These are phyloP conservation scores for Centella asiatica DNA, from an alignment of 129 eudicot genomes.

Conservation along the genomic window DNA sequence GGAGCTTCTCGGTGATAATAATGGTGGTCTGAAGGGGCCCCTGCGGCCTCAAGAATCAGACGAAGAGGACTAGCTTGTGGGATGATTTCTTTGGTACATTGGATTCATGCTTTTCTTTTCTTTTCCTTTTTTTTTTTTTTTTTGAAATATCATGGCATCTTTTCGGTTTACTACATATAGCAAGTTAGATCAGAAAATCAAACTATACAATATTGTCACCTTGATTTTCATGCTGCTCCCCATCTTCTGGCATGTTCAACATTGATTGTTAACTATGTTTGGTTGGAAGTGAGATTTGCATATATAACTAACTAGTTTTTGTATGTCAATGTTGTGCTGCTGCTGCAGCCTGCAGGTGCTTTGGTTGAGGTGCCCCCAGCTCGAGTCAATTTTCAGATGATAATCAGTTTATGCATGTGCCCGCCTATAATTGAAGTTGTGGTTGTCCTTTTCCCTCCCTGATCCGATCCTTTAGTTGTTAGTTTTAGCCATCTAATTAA, in stretches of 20 bases:
- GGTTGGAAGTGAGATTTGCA: too few species aligned
- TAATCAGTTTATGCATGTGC: not conserved
- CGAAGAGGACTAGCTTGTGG: conserved; percentile 31
- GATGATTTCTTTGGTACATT: conserved; percentile 43
- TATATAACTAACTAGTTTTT: too few species aligned
- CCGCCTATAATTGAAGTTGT: not conserved
- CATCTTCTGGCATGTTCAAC: too few species aligned
- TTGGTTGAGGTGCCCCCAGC: not conserved
- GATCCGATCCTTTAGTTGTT: not conserved
- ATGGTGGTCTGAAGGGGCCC: conserved; percentile 70
- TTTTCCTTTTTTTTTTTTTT: not conserved
- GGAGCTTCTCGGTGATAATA: conserved; percentile 82
- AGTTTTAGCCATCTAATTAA: too few species aligned
- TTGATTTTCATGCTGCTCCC: too few species aligned
- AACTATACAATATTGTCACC: too few species aligned
- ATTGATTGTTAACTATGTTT: too few species aligned
- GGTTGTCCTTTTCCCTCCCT: not conserved
- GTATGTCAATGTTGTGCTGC: too few species aligned
- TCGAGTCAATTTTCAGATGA: not conserved
- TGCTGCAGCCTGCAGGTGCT: not conserved
- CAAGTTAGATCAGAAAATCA: too few species aligned
- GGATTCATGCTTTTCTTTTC: not conserved
- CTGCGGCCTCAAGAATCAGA: conserved; percentile 47
- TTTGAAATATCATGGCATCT: not conserved
- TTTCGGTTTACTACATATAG: not conserved